Evolutionary conservation across 139 green algal genomes (phyloP).

Genomic region (Coelastrella sp.): DNA sequence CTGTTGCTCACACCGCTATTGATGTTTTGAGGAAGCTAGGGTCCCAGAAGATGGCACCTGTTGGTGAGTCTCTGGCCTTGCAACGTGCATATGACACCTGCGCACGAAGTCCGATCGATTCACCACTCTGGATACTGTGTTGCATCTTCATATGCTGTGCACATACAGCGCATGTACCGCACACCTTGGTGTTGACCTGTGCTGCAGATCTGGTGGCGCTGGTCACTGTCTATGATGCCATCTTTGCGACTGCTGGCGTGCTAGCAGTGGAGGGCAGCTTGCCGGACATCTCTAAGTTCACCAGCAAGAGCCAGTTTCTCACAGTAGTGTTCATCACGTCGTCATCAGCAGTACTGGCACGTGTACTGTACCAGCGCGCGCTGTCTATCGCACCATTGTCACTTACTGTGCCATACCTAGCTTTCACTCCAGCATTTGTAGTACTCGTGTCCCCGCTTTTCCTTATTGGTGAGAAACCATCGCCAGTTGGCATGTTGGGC

Average conservation of each 20-base stretch:
- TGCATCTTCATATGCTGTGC: background rate
- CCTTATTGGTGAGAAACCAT: slow-evolving; percentile 62
- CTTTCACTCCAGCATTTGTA: slow-evolving; percentile 73
- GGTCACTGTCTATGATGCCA: slow-evolving; percentile 50
- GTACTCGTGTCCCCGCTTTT: slow-evolving; percentile 53
- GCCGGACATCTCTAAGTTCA: background rate
- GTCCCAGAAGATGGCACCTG: slow-evolving; percentile 27
- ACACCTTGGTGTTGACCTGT: background rate
- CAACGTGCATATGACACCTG: no score
- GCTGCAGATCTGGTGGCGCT: slow-evolving; percentile 45
- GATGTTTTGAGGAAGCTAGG: slow-evolving; percentile 50
- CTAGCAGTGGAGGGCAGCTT: background rate
- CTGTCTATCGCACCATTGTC: slow-evolving; percentile 67
- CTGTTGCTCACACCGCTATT: slow-evolving; percentile 43
- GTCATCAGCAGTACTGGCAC: background rate
- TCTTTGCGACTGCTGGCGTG: slow-evolving; percentile 31
- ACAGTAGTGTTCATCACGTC: background rate
- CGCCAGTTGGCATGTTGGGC: slow-evolving; percentile 51
- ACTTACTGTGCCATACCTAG: slow-evolving; percentile 74
- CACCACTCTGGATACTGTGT: background rate
- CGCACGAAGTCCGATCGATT: background rate
- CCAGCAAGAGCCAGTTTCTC: background rate
- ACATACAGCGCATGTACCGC: background rate
- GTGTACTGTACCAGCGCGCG: slow-evolving; percentile 63
- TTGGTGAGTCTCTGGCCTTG: background rate